Evolutionary conservation across 1,284 basidiomycete genomes (phyloP), one percentile per base, ranked within the genome.

Genomic region (Ustilago bromivora): DNA sequence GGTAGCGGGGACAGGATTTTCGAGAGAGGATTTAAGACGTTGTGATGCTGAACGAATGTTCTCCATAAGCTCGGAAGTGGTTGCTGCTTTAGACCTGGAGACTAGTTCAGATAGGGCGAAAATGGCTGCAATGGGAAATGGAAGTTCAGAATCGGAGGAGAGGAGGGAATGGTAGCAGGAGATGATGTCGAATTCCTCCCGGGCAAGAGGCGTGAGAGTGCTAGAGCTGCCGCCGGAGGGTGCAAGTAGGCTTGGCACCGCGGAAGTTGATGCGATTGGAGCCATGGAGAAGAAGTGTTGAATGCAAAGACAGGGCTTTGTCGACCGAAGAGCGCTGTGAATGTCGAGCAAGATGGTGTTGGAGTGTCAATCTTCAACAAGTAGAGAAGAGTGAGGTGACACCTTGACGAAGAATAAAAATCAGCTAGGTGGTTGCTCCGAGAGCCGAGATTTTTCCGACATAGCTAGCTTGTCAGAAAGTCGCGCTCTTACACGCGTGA

Each of bases 51-150:
- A 90, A 67, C 93, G 91, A 77, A 96, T 89, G 61, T 91, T 92
- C 77, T 93, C 90, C 51, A 94, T 92, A 54, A 96, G 91, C 87
- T 96, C 94, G 80, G 94, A 94, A 90, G 94, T 95, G 28, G 95
- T 96, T 8, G 91, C 93, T 43, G 93, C 93, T 90, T 91, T 89
- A 23, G 93, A 94, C 66, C 90, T 88, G 60, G 91, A 88, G 75
- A 95, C 90, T 46, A 95, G 88, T 82, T 94, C 90, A 2, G 92
- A 91, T 54, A 96, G 89, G 7, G 93, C 90, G 55, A 93, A 89
- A 63, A 96, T 93, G 9, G 95, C 94, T 15, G 94, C 95, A 51
- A 96, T 88, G 1, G 94, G 94, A n/a, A 91, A 90, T 0, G 94
- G 92, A 68, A 94, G 90, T 91, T 94, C 83, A 34, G 63, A 41